These are phyloP conservation scores for Erysimum pusillum DNA, from an alignment of 441 rosid species.

Conservation along the genomic window DNA sequence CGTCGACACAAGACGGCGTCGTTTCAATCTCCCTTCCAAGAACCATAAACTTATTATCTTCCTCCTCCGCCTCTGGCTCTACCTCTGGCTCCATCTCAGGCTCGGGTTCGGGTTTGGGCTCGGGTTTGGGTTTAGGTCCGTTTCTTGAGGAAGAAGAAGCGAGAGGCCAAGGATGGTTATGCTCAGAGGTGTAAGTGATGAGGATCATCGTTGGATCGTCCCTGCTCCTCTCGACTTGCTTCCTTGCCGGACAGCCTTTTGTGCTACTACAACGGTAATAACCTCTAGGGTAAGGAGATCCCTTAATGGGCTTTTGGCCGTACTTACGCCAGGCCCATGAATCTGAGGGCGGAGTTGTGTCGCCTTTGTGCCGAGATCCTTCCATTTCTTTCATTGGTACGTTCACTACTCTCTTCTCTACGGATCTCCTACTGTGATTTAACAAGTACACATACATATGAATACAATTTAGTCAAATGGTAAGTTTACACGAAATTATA, in stretches of 20 bases:
- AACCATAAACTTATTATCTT: slow-evolving; percentile 53
- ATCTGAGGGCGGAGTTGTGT: slow-evolving; percentile 83
- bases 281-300: slow-evolving; percentile 97
- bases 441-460: not conserved
- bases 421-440: slow-evolving; percentile 59
- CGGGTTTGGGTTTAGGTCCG: slow-evolving; percentile 36
- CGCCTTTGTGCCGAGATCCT: slow-evolving; percentile 78
- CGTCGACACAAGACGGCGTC: slow-evolving; percentile 63
- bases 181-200: slow-evolving; percentile 86
- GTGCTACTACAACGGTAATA: slow-evolving; percentile 95
- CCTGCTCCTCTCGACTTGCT: slow-evolving; percentile 90
- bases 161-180: slow-evolving; percentile 91
- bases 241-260: slow-evolving; percentile 95
- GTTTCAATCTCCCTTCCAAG: slow-evolving; percentile 47
- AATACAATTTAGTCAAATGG: not conserved
- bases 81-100: slow-evolving; percentile 35
- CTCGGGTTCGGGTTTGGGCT: slow-evolving; percentile 48
- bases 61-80: slow-evolving; percentile 45
- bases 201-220: slow-evolving; percentile 84
- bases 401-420: slow-evolving; percentile 79
- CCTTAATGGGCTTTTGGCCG: slow-evolving; percentile 99
- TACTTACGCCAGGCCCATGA: slow-evolving; percentile 99
- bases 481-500: not conserved
- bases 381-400: slow-evolving; percentile 86
- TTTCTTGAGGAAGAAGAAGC: slow-evolving; percentile 53